These are phyloP conservation scores for Vairimorpha necatrix DNA, from an alignment of 371 early-diverging fungal species.

Conservation along the genomic window DNA sequence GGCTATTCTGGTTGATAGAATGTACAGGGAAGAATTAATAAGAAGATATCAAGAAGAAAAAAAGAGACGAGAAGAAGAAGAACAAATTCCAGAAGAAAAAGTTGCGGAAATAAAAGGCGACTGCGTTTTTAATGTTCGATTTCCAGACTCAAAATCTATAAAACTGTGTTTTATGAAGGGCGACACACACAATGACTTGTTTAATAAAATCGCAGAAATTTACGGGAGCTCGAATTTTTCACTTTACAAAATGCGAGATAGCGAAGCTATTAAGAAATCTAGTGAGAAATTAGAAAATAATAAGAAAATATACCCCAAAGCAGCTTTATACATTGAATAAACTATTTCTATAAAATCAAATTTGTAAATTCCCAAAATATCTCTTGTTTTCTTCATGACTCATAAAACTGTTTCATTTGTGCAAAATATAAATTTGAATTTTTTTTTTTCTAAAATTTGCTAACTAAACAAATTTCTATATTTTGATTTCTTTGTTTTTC, in stretches of 20 bases:
- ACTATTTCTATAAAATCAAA: not conserved
- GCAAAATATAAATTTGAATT: too few relatives aligned
- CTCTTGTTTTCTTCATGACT: too few relatives aligned
- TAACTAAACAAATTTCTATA: too few relatives aligned
- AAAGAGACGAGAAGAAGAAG: constrained; percentile 11
- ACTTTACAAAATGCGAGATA: constrained; percentile 18
- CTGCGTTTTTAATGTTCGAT: constrained; percentile 31
- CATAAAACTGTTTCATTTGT: too few relatives aligned
- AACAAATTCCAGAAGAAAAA: not conserved
- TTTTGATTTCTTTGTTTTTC: too few relatives aligned
- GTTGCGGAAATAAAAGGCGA: constrained; percentile 21
- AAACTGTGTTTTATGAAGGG: constrained; percentile 21
- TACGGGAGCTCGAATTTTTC: constrained; percentile 7
- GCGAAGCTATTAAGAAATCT: constrained; percentile 5
- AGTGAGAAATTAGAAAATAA: constrained; percentile 14
- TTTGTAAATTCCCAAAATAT: not conserved
- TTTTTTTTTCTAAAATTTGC: too few relatives aligned
- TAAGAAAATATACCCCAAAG: constrained; percentile 23
- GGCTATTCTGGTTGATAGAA: constrained; percentile 14
- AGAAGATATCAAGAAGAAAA: constrained; percentile 25
- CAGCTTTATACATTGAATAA: constrained; percentile 34
- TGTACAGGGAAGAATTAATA: constrained; percentile 25
- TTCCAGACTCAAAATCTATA: constrained; percentile 17
- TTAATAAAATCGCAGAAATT: constrained; percentile 10
- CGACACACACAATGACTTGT: constrained; percentile 23